phyloP scores from a whole-genome alignment of 164 flowering plant species.

The Chimonanthus salicifolius region DNA sequence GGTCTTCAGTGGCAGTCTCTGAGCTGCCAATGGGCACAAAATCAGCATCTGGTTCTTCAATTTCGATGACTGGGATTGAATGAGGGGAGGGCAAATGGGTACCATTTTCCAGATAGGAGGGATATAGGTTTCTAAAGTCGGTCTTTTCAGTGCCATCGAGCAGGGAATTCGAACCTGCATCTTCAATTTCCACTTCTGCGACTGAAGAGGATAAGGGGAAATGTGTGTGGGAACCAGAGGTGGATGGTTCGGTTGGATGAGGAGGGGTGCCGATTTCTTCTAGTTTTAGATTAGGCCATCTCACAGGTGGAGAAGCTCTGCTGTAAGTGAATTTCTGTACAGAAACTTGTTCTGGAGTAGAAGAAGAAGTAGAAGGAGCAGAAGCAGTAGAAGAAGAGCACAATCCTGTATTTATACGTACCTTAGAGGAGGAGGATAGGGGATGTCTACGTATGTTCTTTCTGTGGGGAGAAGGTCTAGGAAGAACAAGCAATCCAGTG shows the following conservation, averaged over 20 bases:
- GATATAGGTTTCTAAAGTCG: conserved; percentile 7
- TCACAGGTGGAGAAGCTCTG: conserved; percentile 71
- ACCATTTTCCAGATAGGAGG: conserved; percentile 26
- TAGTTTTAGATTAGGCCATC: conserved; percentile 80
- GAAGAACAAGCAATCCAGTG: conserved; percentile 1
- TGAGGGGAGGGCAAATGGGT: conserved; percentile 5
- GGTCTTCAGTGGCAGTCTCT: conserved; percentile 3
- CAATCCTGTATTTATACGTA: background rate
- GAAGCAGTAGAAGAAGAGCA: background rate
- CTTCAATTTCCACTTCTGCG: conserved; percentile 7
- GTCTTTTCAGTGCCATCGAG: background rate
- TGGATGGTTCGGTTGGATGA: background rate
- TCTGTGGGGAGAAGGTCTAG: conserved; percentile 1
- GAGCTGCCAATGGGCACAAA: background rate
- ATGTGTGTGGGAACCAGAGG: background rate
- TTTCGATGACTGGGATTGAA: conserved; percentile 7
- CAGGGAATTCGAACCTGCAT: background rate
- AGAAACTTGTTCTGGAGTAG: background rate
- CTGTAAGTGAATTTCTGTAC: conserved; percentile 45
- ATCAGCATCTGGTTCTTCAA: conserved; percentile 7
- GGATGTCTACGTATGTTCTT: background rate
- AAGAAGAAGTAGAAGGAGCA: conserved; percentile 1
- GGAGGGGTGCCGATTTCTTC: background rate
- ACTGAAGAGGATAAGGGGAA: conserved; percentile 1
- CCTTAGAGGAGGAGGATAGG: background rate